Evolutionary conservation across 805 yeast genomes (phyloP), one percentile per base, ranked within the genome.

Genomic region (Metschnikowia gelsemii): DNA sequence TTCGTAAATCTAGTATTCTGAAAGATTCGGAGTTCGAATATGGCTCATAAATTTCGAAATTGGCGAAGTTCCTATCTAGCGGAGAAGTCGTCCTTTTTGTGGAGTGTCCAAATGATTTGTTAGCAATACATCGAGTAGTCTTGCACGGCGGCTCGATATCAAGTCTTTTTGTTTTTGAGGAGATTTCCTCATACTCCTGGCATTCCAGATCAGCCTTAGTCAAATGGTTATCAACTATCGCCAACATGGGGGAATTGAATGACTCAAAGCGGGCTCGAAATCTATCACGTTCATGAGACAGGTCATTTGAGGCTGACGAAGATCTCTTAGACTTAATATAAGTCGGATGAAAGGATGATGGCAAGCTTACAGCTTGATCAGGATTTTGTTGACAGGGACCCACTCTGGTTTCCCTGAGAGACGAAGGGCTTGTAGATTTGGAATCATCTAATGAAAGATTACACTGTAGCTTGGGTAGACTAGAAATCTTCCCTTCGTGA

Each of bases 261-360:
- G 59, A 57, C 38, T 60, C 63, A 21, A 65, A 49, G 17, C 74
- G 55, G 9, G 73, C 73, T 29, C 70, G 50, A 41, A 68, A 68
- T 26, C 75, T 49, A 45, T 68, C 75, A 22, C 74, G 51, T 46
- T 70, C 75, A 49, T 63, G 62, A 5, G 61, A 25, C 16, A 59
- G 52, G 46, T 69, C 75, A 45, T 68, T 68, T 11, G 72, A 67
- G 12, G 69, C 44, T 2, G 73, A 68, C 2, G 66, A 59, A 1
- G 72, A 60, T 18, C 75, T 49, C 45, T 70, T 70, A 33, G 55
- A 38, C 25, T 47, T 51, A 26, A 20, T 13, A 12, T 32, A 21
- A 5, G 27, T 21, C 9, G 37, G 32, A 5, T 20, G 42, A 22
- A 24, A 19, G 13, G 31, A 19, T 19, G 27, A 5, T 13, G 20